Conservation (phyloP, 2,329 filamentous ascomycete species). For the Diaporthe helianthi region DNA sequence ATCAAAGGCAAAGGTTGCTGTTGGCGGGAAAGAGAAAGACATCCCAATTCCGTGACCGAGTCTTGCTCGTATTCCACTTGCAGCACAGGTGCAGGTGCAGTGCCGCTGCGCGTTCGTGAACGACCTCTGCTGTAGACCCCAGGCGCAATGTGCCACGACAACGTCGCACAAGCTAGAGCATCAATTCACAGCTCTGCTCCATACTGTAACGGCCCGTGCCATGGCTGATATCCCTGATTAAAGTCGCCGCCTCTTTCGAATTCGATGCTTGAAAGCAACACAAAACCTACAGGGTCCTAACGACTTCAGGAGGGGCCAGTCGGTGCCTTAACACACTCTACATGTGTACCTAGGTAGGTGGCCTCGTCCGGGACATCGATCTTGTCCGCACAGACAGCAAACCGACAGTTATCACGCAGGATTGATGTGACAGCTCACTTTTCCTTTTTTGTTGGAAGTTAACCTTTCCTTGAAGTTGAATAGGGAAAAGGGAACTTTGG, state of each 20-base stretch:
- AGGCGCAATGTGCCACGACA: constrained; percentile 1
- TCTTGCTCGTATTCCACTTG: too few species aligned
- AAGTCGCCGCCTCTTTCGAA: not conserved
- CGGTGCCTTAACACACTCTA: not conserved
- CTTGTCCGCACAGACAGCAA: not conserved
- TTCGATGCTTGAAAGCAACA: not conserved
- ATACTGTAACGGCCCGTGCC: not conserved
- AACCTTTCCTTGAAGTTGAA: too few species aligned
- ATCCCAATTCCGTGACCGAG: not conserved
- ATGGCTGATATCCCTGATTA: not conserved
- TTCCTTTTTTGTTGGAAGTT: not conserved
- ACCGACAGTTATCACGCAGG: not conserved
- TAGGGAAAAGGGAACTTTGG: not conserved
- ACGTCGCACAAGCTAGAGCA: not conserved
- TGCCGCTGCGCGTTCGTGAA: not conserved
- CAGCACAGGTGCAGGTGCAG: too few species aligned
- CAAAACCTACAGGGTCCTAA: constrained; percentile 20
- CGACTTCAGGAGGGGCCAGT: not conserved
- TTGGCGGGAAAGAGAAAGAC: not conserved
- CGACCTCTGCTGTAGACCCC: not conserved
- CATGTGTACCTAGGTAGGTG: too few species aligned
- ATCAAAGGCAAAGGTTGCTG: not conserved
- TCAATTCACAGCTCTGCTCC: not conserved
- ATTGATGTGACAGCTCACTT: not conserved
- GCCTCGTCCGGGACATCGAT: not conserved